phyloP scores from a whole-genome alignment of 2,329 filamentous ascomycete genomes.

The Alternaria novae-zelandiae region DNA sequence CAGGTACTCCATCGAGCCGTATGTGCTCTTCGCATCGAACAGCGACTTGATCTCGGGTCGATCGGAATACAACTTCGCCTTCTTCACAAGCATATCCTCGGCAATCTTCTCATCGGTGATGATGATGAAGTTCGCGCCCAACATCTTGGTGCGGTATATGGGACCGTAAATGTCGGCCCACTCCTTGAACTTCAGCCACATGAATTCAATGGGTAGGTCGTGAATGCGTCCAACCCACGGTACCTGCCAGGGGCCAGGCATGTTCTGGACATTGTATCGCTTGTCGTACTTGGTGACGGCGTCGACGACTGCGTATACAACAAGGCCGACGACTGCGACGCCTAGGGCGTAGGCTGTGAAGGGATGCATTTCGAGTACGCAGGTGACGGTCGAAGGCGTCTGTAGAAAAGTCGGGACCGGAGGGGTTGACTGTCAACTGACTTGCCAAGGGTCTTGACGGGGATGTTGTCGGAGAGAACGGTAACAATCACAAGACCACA shows the following conservation, averaged over 20 bases:
- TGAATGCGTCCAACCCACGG: constrained; percentile 47
- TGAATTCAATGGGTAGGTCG: constrained; percentile 46
- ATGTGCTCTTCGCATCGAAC: constrained; percentile 61
- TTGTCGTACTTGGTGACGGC: constrained; percentile 46
- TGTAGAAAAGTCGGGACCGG: background rate
- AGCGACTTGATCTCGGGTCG: constrained; percentile 58
- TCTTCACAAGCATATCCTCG: constrained; percentile 61
- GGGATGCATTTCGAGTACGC: constrained; percentile 46
- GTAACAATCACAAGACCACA: constrained; percentile 3
- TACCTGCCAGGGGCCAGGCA: constrained; percentile 51
- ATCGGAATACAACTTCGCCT: constrained; percentile 60
- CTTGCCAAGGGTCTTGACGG: background rate
- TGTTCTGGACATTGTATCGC: constrained; percentile 43
- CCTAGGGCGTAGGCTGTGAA: constrained; percentile 47
- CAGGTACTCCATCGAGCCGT: constrained; percentile 63
- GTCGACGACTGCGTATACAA: constrained; percentile 43
- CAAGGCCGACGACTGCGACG: constrained; percentile 48
- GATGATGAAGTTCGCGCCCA: constrained; percentile 55
- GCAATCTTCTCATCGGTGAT: constrained; percentile 60
- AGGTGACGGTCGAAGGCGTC: background rate
- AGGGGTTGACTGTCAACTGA: background rate
- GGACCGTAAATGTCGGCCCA: constrained; percentile 45
- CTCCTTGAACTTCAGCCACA: constrained; percentile 61
- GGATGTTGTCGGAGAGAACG: constrained; percentile 1
- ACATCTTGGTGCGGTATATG: constrained; percentile 47